Evolutionary conservation across 164 flowering plant species (phyloP), one percentile per base, ranked within the genome.

Genomic region (Cinnamomum chago): DNA sequence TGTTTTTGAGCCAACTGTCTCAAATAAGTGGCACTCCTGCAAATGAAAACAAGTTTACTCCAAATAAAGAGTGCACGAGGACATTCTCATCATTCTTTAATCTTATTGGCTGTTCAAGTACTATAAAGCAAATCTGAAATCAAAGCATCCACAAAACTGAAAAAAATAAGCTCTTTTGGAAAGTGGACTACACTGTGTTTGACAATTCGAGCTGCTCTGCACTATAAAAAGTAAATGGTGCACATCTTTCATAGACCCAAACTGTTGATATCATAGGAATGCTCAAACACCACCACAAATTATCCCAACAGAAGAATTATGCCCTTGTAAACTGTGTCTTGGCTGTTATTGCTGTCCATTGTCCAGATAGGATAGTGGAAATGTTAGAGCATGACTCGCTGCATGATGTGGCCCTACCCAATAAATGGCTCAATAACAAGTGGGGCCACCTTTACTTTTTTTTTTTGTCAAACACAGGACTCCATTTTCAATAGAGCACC

Each of bases 11-110:
- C 84, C 58, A 83, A n/a, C 76, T 88, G 93, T 70, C 93, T 85
- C 71, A 78, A 86, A 85, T 88, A 90, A 75, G 90, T 81, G 18
- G 93, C 95, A 80, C 93, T 90, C 93, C 98, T 95, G 92, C 82
- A 84, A 78, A 75, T 11, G 65, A 70, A 76, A 77, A 81, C 23
- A 52, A 51, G 5, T 25, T 52, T 17, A 25, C 47, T 30, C 12
- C 62, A 72, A 14, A 24, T 18, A 11, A 20, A 72, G 20, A 50
- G 4, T 1, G n/a, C 6, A 68, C 25, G 5, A 10, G 67, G n/a
- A n/a, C n/a, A n/a, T n/a, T n/a, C n/a, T n/a, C n/a, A n/a, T n/a
- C n/a, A n/a, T n/a, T n/a, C n/a, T n/a, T n/a, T n/a, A n/a, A n/a
- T n/a, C n/a, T n/a, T 12, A 5, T 10, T 58, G 47, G 47, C 47